phyloP scores from a whole-genome alignment of 192 early-diverging fungal species.

The Backusella tuberculispora region DNA sequence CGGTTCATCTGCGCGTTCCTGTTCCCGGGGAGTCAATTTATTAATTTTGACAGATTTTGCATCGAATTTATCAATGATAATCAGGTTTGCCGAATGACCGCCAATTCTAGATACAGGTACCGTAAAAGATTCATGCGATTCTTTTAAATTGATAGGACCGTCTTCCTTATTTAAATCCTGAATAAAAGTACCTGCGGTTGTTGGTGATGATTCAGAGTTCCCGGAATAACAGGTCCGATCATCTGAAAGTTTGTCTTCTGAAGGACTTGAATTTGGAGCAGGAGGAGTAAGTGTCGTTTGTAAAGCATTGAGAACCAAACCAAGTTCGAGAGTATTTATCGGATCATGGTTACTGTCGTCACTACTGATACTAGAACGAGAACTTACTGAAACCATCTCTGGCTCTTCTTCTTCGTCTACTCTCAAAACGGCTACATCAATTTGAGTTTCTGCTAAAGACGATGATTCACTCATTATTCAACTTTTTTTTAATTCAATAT shows the following conservation, averaged over 20 bases:
- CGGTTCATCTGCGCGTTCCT: constrained; percentile 36
- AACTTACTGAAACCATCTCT: neutral
- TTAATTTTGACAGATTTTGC: constrained; percentile 28
- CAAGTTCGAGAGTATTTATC: neutral
- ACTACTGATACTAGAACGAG: constrained; percentile 19
- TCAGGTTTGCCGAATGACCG: constrained; percentile 19
- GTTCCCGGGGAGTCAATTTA: constrained; percentile 32
- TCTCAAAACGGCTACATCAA: neutral
- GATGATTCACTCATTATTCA: neutral
- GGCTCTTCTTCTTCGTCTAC: neutral
- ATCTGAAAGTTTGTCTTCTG: neutral
- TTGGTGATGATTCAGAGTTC: neutral
- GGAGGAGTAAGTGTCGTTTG: neutral
- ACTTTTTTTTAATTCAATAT: neutral
- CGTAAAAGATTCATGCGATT: too few relatives aligned
- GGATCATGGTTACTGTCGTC: neutral
- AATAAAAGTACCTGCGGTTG: neutral
- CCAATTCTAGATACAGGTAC: neutral
- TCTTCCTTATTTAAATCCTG: neutral
- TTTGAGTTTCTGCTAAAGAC: neutral
- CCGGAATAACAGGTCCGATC: neutral
- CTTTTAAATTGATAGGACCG: neutral
- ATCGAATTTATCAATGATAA: constrained; percentile 23
- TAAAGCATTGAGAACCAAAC: constrained; percentile 9
- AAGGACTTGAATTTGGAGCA: neutral